Base-by-base conservation (phyloP, 352 stramenopile genomes). In the Phytophthora aleatoria region DNA sequence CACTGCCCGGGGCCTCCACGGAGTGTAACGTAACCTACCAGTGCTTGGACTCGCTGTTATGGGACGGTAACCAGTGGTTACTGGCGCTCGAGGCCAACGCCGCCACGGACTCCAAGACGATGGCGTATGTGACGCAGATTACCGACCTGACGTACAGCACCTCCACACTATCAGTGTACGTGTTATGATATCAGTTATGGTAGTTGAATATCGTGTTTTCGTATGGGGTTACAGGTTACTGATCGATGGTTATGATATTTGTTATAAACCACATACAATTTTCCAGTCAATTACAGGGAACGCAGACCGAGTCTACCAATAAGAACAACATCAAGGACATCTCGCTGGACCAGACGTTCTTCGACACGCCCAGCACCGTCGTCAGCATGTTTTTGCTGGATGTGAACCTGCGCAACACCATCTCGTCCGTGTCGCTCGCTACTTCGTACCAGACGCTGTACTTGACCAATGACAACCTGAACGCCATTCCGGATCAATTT, bases 1-100 rank as follows among this genome's bases (percentile, higher is more conserved):
- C 61, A 26, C 28, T 76, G 10, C 57, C 73, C 4, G 67, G 68
- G 3, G 49, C 68, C 1, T 54, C 50, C 15, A 55, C 53, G 5
- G 39, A 38, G 24, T 89, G 79, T 52, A 73, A 86, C 26, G 35
- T 89, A 10, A 87, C 73, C 24, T 89, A 85, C 33, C 78, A 90
- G 61, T 90, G 81, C 20, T 58, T 90, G 15, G 70, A 83, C 47
- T 70, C 61, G 44, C 52, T 88, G 35, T 50, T 88, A 12, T 71
- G 54, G 50, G 57, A 69, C 36, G 67, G 64, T 9, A 69, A 73
- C 11, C 64, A 76, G 60, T 84, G 67, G 64, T 50, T 88, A 3
- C 42, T 87, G 35, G 57, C 53, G 10, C 58, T 77, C 11, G 61
- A 69, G 11, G 57, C 64, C 11, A 81, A 73, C 35, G 56, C 42